A percentile compares a stretch with the other conserved stretches of the same genome.
Evolutionary conservation across 495 filamentous ascomycete genomes (phyloP).

Genomic region (Niebla homalea): DNA sequence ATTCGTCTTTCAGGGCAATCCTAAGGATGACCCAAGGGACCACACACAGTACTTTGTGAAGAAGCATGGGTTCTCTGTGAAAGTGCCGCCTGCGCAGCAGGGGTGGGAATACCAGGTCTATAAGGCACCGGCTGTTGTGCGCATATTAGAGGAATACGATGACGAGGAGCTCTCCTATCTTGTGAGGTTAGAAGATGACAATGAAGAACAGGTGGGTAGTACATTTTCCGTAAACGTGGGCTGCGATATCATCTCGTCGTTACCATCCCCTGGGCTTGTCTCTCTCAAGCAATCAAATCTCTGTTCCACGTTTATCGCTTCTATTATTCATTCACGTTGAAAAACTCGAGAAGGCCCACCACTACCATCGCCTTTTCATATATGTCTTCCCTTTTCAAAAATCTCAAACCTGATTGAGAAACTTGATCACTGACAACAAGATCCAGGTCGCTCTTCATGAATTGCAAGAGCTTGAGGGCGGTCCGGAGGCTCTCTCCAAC

Average conservation of each 20-base stretch:
- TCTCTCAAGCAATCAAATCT: background rate
- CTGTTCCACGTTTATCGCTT: background rate
- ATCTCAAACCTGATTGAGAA: background rate
- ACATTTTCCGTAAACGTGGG: background rate
- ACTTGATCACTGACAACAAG: background rate
- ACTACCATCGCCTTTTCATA: background rate
- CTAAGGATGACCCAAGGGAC: background rate
- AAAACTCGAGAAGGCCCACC: background rate
- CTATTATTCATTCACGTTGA: background rate
- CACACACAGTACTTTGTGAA: constrained; percentile 1
- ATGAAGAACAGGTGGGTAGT: constrained; percentile 26
- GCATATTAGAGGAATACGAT: constrained; percentile 26
- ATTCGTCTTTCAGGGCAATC: background rate
- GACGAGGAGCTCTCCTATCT: constrained; percentile 20
- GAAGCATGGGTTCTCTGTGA: constrained; percentile 19
- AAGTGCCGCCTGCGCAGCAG: constrained; percentile 28
- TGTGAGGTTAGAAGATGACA: constrained; percentile 35
- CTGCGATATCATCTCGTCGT: too few species aligned
- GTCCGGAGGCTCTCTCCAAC: background rate
- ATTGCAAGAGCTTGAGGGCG: constrained; percentile 1
- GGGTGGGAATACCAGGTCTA: constrained; percentile 35
- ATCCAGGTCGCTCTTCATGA: constrained; percentile 7
- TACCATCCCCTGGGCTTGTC: too few species aligned
- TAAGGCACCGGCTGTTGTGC: constrained; percentile 31
- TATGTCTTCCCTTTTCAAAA: background rate